These are phyloP conservation scores for Leavenworthia alabamica DNA, from an alignment of 345 rosid genomes.

Conservation along the genomic window DNA sequence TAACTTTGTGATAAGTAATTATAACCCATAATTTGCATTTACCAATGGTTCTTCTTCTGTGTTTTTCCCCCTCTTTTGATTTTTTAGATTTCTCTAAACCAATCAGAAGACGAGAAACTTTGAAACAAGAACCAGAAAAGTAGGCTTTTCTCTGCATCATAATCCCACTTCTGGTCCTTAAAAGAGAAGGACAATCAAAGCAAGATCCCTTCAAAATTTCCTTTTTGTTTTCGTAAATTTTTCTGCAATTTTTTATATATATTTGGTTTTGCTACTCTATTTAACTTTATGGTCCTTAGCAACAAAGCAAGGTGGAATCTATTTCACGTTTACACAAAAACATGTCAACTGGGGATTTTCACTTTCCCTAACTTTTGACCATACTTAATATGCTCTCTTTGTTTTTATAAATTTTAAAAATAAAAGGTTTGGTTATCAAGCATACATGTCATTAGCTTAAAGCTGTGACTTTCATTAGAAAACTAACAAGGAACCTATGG, in stretches of 20 bases:
- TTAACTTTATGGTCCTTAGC: slow-evolving; percentile 24
- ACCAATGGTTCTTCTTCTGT: slow-evolving; percentile 10
- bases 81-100: slow-evolving; percentile 20
- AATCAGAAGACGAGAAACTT: slow-evolving; percentile 24
- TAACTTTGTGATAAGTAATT: slow-evolving; percentile 16
- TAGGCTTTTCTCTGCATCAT: slow-evolving; percentile 24
- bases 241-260: not conserved
- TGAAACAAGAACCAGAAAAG: slow-evolving; percentile 24
- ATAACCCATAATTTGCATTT: slow-evolving; percentile 17
- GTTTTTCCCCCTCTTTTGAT: not conserved
- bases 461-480: slow-evolving; percentile 20
- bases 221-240: not conserved
- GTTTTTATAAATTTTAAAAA: not conserved
- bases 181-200: slow-evolving; percentile 20
- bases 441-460: slow-evolving; percentile 24
- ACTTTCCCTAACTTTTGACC: slow-evolving; percentile 28
- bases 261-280: slow-evolving; percentile 11
- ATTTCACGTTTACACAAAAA: slow-evolving; percentile 26
- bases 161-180: slow-evolving; percentile 32
- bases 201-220: slow-evolving; percentile 20
- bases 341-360: slow-evolving; percentile 22
- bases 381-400: slow-evolving; percentile 19
- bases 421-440: slow-evolving; percentile 23
- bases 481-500: slow-evolving; percentile 15
- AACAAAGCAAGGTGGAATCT: slow-evolving; percentile 36